phyloP scores from a whole-genome alignment of 352 stramenopile genomes.

The Aphanomyces cochlioides region DNA sequence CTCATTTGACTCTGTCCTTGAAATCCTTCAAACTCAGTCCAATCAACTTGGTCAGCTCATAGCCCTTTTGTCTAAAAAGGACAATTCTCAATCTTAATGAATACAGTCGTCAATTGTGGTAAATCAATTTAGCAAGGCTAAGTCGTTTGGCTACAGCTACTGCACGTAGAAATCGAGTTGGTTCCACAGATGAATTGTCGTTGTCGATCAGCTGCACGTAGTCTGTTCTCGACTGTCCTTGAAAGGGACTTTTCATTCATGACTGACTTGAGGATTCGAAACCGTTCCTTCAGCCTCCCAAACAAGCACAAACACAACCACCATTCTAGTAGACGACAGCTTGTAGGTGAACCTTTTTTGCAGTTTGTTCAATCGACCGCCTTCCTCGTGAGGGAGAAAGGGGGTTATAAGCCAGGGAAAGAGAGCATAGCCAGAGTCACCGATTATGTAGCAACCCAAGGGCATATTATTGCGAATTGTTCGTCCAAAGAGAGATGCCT shows the following conservation, averaged over 20 bases:
- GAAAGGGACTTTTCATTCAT: constrained; percentile 10
- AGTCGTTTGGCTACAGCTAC: background rate
- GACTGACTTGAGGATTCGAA: constrained; percentile 18
- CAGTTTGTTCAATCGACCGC: background rate
- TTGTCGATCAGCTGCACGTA: background rate
- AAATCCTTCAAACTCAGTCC: background rate
- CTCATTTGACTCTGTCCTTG: background rate
- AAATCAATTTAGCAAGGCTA: background rate
- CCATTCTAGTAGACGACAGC: background rate
- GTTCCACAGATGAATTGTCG: background rate
- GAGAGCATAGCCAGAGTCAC: background rate
- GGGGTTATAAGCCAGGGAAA: background rate
- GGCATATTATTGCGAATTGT: background rate
- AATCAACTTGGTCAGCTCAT: no score
- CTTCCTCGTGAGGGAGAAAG: constrained; percentile 1
- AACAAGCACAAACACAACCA: background rate
- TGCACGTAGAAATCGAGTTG: background rate
- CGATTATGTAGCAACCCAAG: constrained; percentile 1
- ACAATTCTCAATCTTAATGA: background rate
- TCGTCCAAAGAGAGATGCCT: background rate
- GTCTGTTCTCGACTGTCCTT: background rate
- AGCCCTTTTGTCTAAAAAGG: background rate
- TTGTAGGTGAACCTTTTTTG: background rate
- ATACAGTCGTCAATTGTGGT: background rate
- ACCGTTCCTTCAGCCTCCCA: constrained; percentile 11